These are phyloP conservation scores for Moringa oleifera DNA, from an alignment of 345 rosid genomes.

Conservation along the genomic window DNA sequence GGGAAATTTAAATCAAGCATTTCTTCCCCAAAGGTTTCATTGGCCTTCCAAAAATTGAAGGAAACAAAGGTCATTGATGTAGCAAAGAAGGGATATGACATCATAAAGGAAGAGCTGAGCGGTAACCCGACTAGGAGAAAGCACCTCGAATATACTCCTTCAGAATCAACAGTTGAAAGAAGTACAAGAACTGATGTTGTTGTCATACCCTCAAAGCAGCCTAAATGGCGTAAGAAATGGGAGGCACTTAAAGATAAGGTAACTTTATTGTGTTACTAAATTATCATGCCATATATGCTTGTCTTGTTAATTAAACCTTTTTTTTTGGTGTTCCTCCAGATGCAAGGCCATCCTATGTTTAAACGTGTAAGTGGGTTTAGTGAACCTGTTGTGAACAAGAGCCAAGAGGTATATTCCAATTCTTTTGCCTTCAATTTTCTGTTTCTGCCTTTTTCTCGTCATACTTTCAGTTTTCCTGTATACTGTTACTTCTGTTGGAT, in stretches of 20 bases:
- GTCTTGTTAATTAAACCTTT: conserved; percentile 1
- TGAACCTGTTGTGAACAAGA: conserved; percentile 80
- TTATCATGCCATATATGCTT: neutral
- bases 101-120: conserved; percentile 77
- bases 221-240: conserved; percentile 78
- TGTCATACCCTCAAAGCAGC: conserved; percentile 51
- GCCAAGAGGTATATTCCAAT: conserved; percentile 67
- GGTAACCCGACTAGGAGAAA: conserved; percentile 62
- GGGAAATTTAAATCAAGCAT: conserved; percentile 57
- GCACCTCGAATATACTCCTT: conserved; percentile 76
- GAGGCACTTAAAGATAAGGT: conserved; percentile 65
- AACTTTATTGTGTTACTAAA: conserved; percentile 5
- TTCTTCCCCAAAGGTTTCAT: conserved; percentile 60
- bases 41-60: conserved; percentile 59
- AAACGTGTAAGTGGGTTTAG: conserved; percentile 62
- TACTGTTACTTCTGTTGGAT: neutral
- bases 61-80: conserved; percentile 65
- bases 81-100: conserved; percentile 83
- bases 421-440: neutral
- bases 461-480: neutral
- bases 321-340: conserved; percentile 28
- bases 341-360: conserved; percentile 69
- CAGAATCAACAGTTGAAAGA: conserved; percentile 60
- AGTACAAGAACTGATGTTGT: conserved; percentile 79
- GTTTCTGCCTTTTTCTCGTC: neutral